Percentiles rank a stretch among this genome's conserved stretches.
Conservation (phyloP, 2,329 filamentous ascomycete species). For the Graphilbum ipis-grandicollis region DNA sequence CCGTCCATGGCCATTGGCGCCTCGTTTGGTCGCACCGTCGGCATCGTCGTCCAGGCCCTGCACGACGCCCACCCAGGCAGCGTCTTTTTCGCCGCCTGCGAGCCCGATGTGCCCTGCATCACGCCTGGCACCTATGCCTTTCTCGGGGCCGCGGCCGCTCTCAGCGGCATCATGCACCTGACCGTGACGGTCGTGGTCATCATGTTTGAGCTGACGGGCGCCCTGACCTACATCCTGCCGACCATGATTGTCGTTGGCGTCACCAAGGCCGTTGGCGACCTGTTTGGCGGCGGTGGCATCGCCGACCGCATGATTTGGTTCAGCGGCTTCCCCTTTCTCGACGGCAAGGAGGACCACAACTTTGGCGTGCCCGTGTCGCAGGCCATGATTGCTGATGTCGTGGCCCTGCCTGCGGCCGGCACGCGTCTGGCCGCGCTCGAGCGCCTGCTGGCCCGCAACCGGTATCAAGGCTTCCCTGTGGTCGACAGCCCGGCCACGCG, state of each 20-base stretch:
- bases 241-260: conserved; percentile 99
- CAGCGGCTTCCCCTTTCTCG: conserved; percentile 89
- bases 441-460: conserved; percentile 55
- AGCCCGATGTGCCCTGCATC: conserved; percentile 86
- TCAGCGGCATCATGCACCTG: conserved; percentile 96
- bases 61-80: conserved; percentile 71
- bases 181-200: conserved; percentile 95
- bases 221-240: conserved; percentile 86
- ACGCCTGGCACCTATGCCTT: conserved; percentile 96
- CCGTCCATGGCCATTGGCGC: conserved; percentile 96
- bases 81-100: conserved; percentile 73
- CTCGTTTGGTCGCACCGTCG: conserved; percentile 83
- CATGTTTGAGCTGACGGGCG: conserved; percentile 98
- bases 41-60: conserved; percentile 79
- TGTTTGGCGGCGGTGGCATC: conserved; percentile 90
- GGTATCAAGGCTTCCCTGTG: conserved; percentile 85
- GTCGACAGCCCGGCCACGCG: conserved; percentile 57
- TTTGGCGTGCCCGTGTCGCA: conserved; percentile 88
- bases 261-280: conserved; percentile 80
- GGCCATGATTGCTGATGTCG: conserved; percentile 67
- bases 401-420: conserved; percentile 56
- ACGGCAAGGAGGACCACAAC: conserved; percentile 94
- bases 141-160: conserved; percentile 73
- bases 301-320: conserved; percentile 99
- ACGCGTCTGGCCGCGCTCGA: conserved; percentile 65